A percentile compares a stretch with the other conserved stretches of the same genome.
Conservation (phyloP, 2,329 filamentous ascomycete genomes). For the Acarospora socialis region DNA sequence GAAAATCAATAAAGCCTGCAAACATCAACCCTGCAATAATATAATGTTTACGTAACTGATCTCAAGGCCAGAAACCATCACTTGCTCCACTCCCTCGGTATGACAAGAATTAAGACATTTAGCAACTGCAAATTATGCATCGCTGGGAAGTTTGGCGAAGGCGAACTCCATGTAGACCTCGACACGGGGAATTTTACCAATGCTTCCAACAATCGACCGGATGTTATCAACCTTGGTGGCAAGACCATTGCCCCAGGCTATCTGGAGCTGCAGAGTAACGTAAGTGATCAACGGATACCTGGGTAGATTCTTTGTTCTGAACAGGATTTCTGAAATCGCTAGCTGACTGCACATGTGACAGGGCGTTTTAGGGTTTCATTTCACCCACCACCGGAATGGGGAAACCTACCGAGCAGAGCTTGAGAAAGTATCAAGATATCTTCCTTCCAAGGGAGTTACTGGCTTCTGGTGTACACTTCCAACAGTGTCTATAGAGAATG, state of each 20-base stretch:
- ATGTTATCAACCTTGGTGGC: constrained; percentile 31
- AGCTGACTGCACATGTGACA: constrained; percentile 7
- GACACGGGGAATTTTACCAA: constrained; percentile 22
- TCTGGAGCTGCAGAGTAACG: constrained; percentile 42
- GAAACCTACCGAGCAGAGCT: constrained; percentile 23
- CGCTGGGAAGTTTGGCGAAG: constrained; percentile 28
- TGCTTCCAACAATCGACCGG: constrained; percentile 22
- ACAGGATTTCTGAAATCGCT: constrained; percentile 7
- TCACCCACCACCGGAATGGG: constrained; percentile 37
- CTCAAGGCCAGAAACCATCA: too few relatives aligned
- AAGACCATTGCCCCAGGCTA: constrained; percentile 40
- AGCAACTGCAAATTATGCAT: constrained; percentile 32
- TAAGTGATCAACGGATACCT: constrained; percentile 30
- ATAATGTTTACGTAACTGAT: too few relatives aligned
- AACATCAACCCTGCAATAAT: too few relatives aligned
- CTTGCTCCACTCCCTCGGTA: too few relatives aligned
- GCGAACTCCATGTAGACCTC: constrained; percentile 31
- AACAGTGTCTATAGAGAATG: constrained; percentile 33
- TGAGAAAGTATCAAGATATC: constrained; percentile 32
- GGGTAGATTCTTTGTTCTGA: constrained; percentile 1
- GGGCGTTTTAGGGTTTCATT: constrained; percentile 34
- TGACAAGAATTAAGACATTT: constrained; percentile 28
- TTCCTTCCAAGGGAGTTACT: constrained; percentile 38
- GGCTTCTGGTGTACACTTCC: constrained; percentile 41
- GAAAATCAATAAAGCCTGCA: too few relatives aligned